phyloP scores from a whole-genome alignment of 805 yeast genomes.

The Kuraishia piskuri region DNA sequence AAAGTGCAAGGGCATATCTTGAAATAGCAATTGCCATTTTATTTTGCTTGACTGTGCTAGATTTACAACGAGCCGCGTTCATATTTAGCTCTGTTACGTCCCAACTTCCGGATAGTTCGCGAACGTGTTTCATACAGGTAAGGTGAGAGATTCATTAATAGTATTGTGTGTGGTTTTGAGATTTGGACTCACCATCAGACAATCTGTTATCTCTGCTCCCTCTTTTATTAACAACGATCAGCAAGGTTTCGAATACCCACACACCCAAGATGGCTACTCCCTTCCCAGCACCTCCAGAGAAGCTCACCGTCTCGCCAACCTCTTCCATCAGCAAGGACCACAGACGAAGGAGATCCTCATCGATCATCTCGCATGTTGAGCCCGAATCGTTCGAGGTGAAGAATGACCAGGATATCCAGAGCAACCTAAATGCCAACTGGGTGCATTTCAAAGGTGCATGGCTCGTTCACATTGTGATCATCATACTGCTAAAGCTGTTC shows the following conservation, averaged over 20 bases:
- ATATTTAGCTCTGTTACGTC: background rate
- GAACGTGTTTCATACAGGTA: background rate
- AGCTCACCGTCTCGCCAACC: slow-evolving; percentile 24
- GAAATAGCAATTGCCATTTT: background rate
- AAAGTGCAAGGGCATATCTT: background rate
- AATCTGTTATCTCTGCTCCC: no score
- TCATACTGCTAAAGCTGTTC: slow-evolving; percentile 62
- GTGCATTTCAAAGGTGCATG: slow-evolving; percentile 95
- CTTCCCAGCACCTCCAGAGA: slow-evolving; percentile 26
- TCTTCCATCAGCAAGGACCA: slow-evolving; percentile 23
- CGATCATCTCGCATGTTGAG: slow-evolving; percentile 84
- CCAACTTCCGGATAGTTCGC: background rate
- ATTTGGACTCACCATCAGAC: background rate
- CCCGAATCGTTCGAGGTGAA: slow-evolving; percentile 89
- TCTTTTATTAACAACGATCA: background rate
- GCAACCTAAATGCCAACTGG: slow-evolving; percentile 94
- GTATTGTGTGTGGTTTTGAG: no score
- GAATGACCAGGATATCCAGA: slow-evolving; percentile 81
- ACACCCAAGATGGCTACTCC: slow-evolving; percentile 18
- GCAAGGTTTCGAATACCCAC: background rate
- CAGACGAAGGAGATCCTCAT: slow-evolving; percentile 68
- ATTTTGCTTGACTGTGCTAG: background rate
- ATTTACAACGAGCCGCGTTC: no score
- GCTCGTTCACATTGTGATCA: slow-evolving; percentile 84
- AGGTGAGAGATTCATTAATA: background rate